These are phyloP conservation scores for Solanum sitiens DNA, from an alignment of 257 asterid genomes.

Conservation along the genomic window DNA sequence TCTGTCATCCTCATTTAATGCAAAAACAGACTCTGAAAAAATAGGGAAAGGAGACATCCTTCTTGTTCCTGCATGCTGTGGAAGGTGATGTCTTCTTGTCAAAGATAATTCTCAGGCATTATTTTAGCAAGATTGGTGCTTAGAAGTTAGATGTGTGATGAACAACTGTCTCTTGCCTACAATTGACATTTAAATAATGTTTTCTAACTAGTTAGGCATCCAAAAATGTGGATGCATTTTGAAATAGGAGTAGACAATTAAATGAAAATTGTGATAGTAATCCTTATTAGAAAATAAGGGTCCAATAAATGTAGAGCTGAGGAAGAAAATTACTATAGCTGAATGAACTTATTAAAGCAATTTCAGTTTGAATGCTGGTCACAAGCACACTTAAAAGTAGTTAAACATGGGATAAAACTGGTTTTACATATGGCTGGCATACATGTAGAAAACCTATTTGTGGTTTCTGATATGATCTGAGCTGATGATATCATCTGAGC, in stretches of 20 bases:
- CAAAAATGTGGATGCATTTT: neutral
- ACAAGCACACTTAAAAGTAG: neutral
- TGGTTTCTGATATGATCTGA: neutral
- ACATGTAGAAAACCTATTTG: neutral
- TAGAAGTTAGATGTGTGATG: neutral
- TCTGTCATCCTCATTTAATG: constrained; percentile 41
- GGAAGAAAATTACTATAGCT: neutral
- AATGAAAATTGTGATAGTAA: neutral
- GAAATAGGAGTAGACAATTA: neutral
- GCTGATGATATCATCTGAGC: neutral
- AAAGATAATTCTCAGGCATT: neutral
- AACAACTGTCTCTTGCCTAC: neutral
- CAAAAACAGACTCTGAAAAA: constrained; percentile 30
- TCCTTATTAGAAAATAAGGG: neutral
- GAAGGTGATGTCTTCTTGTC: constrained; percentile 47
- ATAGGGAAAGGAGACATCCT: constrained; percentile 52
- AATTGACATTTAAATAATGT: neutral
- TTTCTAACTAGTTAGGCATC: neutral
- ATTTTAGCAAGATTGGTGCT: neutral
- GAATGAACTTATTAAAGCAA: neutral
- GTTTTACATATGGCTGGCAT: neutral
- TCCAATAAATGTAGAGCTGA: neutral
- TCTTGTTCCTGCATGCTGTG: constrained; percentile 79
- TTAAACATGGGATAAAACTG: neutral
- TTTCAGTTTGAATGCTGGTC: neutral